Evolutionary conservation across 257 asterid genomes (phyloP), one percentile per base, ranked within the genome.

Genomic region (Lycium ferocissimum): DNA sequence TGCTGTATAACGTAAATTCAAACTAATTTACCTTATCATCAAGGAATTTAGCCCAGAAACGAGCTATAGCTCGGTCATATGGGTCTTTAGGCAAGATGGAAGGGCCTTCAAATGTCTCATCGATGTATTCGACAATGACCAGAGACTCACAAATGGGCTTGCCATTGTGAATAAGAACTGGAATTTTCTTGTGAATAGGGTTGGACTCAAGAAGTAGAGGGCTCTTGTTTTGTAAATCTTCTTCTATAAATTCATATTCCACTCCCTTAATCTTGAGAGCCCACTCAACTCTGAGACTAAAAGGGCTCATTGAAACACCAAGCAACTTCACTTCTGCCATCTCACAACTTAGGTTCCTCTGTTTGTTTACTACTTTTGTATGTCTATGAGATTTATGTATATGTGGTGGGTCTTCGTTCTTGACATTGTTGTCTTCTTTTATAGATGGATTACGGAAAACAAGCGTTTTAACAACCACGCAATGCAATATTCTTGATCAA

Each of bases 271-370:
- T 5, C 26, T 72, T 72, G 5, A 72, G 6, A 43, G 11, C 80
- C 80, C 80, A 72, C 0, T 72, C 80, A 45, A 72, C 38, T 72
- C 58, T 72, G 3, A 5, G 38, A 72, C 80, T n/a, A n/a, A 72
- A 72, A 9, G 38, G 80, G 18, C 80, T 45, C 2, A 18, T 9
- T 5, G 37, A 11, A 45, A 72, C 1, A 2, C 38, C 80, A 18
- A 72, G 22, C 18, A 72, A 72, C 54, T 72, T 45, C 80, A 72
- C 80, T 72, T 45, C 6, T 72, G n/a, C 35, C 58, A 72, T 17
- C 51, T 70, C 2, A 62, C 1, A 1, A 3, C 13, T 62, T 61
- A 20, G 4, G 8, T 63, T 22, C 14, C 65, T 59, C 26, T 15
- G 10, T 26, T 63, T 10, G 3, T 53, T 53, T 9, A 22, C 4